Base-by-base conservation (phyloP, 768 basidiomycete genomes). In the Mycena galericulata region DNA sequence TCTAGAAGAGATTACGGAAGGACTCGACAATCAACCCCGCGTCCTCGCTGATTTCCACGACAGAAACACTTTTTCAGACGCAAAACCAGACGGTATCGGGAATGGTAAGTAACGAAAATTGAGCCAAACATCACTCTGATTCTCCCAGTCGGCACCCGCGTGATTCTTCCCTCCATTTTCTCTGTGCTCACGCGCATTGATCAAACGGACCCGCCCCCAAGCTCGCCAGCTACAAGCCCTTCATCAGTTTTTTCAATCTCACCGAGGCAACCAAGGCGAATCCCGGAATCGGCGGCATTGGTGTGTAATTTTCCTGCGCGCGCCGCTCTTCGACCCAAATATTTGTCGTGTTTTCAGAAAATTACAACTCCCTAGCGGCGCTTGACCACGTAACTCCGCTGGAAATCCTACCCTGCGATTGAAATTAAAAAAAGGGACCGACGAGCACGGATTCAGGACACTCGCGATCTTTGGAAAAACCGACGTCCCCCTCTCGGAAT, bases 231-330 rank as follows among this genome's bases (percentile, higher is more conserved):
- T 89, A 89, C 78, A 89, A 89, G 76, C 89, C 88, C 0, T 86
- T 89, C 75, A 49, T 88, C 45, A 86, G 85, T 14, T 72, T 89
- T 40, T 89, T 90, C 79, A 87, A 88, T 75, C 84, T 89, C 83
- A 88, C 86, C 0, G 80, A 83, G 14, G 78, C 85, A 26, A 79
- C 80, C 32, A 74, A 73, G 6, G 72, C 75, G 18, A 79, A 82
- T 67, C 80, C 83, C 0, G 74, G 83, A 45, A 78, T 87, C 11
- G 79, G 81, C 22, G 81, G 83, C 4, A 83, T 87, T 69, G 84
- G 72, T 69, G 40, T 20, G 70, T 50, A 32, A 81, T 81, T 50
- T 54, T n/a, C n/a, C n/a, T n/a, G n/a, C n/a, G n/a, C n/a, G 49
- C 6, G 15, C 32, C 36, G n/a, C 38, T 45, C 27, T 26, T 20